Evolutionary conservation across 1,139 yeast species (phyloP), one percentile per base, ranked within the genome.

Genomic region (Zygoascus sp.): DNA sequence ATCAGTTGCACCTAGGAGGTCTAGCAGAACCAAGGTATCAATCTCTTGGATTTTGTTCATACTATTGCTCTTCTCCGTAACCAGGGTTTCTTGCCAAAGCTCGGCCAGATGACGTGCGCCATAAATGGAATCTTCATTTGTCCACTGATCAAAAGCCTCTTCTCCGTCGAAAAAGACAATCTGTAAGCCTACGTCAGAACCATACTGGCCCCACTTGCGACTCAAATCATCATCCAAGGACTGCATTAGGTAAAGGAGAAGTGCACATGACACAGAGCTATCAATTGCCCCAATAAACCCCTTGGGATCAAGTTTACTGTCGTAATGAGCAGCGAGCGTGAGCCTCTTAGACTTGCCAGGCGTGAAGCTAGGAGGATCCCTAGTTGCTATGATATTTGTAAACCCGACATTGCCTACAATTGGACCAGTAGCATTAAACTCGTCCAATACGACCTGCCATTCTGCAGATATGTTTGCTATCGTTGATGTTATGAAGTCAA

Each of bases 271-370:
- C 1, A 72, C 78, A 2, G 80, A 81, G 48, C 79, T 73, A 57
- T 78, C 83, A 35, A 69, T 75, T 1, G 81, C 83, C 2, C 83
- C 83, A 35, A 77, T 63, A 46, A 79, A 77, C 2, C 81, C 81
- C n/a, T 63, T 63, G 1, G 80, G 80, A 7, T 59, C 59, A 5
- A 65, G 50, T 52, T 75, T 68, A 2, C 80, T 71, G 57, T 78
- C 83, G 52, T 76, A 78, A 55, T 78, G 83, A 0, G 80, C 83
- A 2, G 76, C 76, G 3, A 76, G 53, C 0, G 75, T 68, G 17
- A 76, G 53, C 35, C 70, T 62, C n/a, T 61, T 61, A 3, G 60
- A 54, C 2, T 55, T 53, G 2, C 58, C 58, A n/a, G 51, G 49
- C 8, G 44, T 40, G 3, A 49, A 46, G 4, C 50, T 54, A 3